Evolutionary conservation across 352 stramenopile species (phyloP).

Genomic region (Globisporangium cederbergense): DNA sequence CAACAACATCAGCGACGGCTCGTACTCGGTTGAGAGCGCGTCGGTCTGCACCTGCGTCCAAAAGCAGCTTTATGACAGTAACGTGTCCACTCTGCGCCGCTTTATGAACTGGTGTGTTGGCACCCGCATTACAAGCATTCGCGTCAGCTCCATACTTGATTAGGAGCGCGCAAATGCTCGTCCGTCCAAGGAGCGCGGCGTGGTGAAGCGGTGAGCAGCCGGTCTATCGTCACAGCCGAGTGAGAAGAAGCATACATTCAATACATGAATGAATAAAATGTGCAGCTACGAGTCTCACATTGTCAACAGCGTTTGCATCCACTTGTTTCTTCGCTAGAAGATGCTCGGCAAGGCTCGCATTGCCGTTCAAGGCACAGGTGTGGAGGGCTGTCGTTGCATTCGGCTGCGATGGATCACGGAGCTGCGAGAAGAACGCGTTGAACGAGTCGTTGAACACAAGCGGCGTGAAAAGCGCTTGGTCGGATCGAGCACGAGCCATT

Average conservation of each 20-base stretch:
- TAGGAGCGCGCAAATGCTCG: constrained; percentile 26
- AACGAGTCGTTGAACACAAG: constrained; percentile 30
- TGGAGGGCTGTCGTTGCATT: constrained; percentile 30
- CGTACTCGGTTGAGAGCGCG: constrained; percentile 23
- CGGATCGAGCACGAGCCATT: neutral
- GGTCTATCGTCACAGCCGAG: constrained; percentile 15
- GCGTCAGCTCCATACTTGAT: constrained; percentile 21
- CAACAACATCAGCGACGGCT: neutral
- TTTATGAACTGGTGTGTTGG: constrained; percentile 37
- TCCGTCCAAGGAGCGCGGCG: constrained; percentile 30
- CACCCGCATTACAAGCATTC: constrained; percentile 17
- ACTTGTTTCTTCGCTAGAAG: constrained; percentile 18
- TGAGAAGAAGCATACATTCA: neutral
- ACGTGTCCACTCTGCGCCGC: constrained; percentile 28
- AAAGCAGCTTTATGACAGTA: constrained; percentile 23
- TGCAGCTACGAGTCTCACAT: constrained; percentile 18
- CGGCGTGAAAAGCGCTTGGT: neutral
- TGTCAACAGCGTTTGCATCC: constrained; percentile 16
- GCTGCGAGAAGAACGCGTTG: constrained; percentile 27
- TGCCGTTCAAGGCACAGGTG: constrained; percentile 27
- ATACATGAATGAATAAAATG: neutral
- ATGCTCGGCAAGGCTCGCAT: constrained; percentile 13
- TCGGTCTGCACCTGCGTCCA: constrained; percentile 20
- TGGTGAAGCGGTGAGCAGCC: constrained; percentile 32
- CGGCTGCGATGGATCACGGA: constrained; percentile 18